phyloP scores from a whole-genome alignment of 1,284 basidiomycete genomes.

The Takashimella tepidaria region DNA sequence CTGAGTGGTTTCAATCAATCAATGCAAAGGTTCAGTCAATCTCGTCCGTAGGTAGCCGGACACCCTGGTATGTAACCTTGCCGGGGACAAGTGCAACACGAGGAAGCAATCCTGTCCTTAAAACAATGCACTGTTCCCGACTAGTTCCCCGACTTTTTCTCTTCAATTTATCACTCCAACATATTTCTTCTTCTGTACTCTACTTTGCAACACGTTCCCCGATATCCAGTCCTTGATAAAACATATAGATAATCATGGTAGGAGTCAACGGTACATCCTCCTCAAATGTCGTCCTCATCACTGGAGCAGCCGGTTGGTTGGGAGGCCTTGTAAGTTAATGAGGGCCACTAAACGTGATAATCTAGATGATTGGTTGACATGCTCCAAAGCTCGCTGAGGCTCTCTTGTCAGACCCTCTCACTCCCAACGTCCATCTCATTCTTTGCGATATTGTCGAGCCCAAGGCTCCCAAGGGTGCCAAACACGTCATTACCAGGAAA shows the following conservation, averaged over 20 bases:
- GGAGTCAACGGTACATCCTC: constrained; percentile 5
- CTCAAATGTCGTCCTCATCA: constrained; percentile 36
- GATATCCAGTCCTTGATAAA: no score
- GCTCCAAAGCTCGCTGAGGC: constrained; percentile 29
- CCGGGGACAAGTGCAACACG: no score
- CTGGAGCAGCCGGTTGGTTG: constrained; percentile 43
- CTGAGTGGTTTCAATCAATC: no score
- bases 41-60: no score
- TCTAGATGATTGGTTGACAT: neutral
- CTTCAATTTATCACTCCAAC: neutral
- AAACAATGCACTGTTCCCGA: no score
- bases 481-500: constrained; percentile 49
- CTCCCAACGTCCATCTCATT: constrained; percentile 42
- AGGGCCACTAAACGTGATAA: neutral
- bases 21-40: no score
- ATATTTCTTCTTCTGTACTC: no score
- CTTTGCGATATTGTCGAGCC: constrained; percentile 52
- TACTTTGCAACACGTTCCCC: no score
- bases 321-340: constrained; percentile 32
- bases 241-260: no score
- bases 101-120: no score
- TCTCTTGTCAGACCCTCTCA: constrained; percentile 37
- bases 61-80: no score
- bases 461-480: constrained; percentile 47
- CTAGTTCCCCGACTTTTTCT: neutral